phyloP scores from a whole-genome alignment of 768 basidiomycete species.

The Phaeotremella skinneri region DNA sequence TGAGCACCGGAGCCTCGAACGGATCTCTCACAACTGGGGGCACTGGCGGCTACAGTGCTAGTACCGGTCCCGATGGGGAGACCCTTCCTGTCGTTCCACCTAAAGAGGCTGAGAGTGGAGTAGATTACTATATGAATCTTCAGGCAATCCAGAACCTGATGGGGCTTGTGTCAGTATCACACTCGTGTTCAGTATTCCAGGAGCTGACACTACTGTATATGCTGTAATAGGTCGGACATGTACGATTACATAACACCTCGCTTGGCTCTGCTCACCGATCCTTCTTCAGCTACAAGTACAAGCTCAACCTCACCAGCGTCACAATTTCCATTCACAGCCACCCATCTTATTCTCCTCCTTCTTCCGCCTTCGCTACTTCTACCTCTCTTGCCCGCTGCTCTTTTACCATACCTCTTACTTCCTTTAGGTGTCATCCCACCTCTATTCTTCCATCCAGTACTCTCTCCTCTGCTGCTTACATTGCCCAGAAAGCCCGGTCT shows the following conservation, averaged over 20 bases:
- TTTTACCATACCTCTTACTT: conserved; percentile 46
- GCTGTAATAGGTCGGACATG: conserved; percentile 33
- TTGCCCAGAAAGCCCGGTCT: conserved; percentile 22
- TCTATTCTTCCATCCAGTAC: conserved; percentile 46
- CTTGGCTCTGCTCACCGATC: conserved; percentile 15
- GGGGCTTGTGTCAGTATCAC: conserved; percentile 66
- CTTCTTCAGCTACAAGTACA: conserved; percentile 21
- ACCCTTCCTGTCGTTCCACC: conserved; percentile 39
- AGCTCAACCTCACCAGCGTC: conserved; percentile 18
- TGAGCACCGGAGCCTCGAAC: conserved; percentile 52
- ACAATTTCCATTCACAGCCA: conserved; percentile 42
- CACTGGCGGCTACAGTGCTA: conserved; percentile 6
- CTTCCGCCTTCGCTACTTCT: conserved; percentile 44
- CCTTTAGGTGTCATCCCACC: conserved; percentile 42
- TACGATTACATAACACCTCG: conserved; percentile 34
- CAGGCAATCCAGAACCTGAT: conserved; percentile 90
- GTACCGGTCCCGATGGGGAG: conserved; percentile 33
- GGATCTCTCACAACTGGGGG: conserved; percentile 18
- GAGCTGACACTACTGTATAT: neutral
- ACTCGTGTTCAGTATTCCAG: conserved; percentile 13
- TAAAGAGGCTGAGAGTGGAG: conserved; percentile 61
- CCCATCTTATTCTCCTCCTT: conserved; percentile 41
- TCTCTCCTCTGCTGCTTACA: conserved; percentile 22
- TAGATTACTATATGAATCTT: conserved; percentile 81
- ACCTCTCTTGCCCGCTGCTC: conserved; percentile 35